phyloP scores from a whole-genome alignment of 768 basidiomycete genomes.

The Hortiboletus campestris region DNA sequence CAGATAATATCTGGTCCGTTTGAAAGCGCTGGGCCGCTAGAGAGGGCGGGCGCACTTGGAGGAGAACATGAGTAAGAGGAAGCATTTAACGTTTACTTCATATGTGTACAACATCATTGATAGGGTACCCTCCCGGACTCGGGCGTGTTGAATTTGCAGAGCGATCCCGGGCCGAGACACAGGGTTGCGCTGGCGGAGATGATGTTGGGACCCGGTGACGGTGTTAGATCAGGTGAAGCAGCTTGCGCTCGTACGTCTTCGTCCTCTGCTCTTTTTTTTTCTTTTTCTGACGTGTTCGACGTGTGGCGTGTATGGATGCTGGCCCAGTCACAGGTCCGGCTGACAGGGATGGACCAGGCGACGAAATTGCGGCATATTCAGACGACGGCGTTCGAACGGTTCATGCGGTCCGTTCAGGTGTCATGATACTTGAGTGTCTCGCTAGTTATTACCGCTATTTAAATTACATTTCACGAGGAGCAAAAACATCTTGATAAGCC shows the following conservation, averaged over 20 bases:
- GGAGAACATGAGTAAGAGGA: no score
- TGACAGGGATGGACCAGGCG: slow-evolving; percentile 50
- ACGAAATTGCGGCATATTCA: slow-evolving; percentile 63
- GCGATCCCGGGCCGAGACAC: slow-evolving; percentile 65
- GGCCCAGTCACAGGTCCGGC: slow-evolving; percentile 44
- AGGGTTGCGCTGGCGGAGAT: slow-evolving; percentile 71
- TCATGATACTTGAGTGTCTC: slow-evolving; percentile 19
- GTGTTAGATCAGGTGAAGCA: slow-evolving; percentile 61
- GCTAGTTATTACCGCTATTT: slow-evolving; percentile 21
- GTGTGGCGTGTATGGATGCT: slow-evolving; percentile 2
- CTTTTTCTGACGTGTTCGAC: not conserved
- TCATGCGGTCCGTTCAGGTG: slow-evolving; percentile 54
- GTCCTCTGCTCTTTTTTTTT: not conserved
- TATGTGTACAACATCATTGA: no score
- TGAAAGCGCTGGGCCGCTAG: no score
- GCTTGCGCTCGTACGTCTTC: slow-evolving; percentile 54
- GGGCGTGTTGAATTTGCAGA: slow-evolving; percentile 54
- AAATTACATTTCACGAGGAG: slow-evolving; percentile 7
- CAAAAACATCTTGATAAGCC: not conserved
- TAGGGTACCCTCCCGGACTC: slow-evolving; percentile 68
- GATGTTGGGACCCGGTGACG: slow-evolving; percentile 62
- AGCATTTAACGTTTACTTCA: no score
- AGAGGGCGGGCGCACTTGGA: no score
- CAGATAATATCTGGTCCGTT: no score
- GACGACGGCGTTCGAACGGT: slow-evolving; percentile 60